Evolutionary conservation across 2,329 filamentous ascomycete species (phyloP).

Genomic region (Sclerotinia borealis): DNA sequence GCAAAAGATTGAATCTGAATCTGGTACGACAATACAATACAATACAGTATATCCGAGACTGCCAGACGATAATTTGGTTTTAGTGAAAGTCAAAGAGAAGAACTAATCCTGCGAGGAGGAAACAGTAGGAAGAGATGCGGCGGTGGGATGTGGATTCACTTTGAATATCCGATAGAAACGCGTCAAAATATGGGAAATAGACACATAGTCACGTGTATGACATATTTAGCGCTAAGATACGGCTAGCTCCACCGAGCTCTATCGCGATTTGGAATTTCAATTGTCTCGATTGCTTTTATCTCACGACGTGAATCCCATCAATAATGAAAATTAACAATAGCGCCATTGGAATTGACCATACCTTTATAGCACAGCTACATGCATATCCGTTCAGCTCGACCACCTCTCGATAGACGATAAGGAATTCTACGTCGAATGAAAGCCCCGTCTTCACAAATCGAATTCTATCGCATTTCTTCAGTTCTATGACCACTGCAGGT

Average conservation of each 20-base stretch:
- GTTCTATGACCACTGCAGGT: conserved; percentile 12
- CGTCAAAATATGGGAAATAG: neutral
- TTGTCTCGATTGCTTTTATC: neutral
- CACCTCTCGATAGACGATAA: neutral
- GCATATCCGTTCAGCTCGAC: neutral
- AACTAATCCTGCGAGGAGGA: too few relatives aligned
- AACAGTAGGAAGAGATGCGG: too few relatives aligned
- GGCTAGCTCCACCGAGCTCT: conserved; percentile 1
- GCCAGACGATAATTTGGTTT: neutral
- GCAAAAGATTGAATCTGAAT: too few relatives aligned
- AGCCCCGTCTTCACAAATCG: neutral
- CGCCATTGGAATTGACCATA: neutral
- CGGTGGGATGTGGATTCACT: too few relatives aligned
- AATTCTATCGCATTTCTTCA: neutral
- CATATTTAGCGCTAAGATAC: neutral
- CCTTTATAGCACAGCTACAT: neutral
- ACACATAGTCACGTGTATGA: neutral
- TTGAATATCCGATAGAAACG: too few relatives aligned
- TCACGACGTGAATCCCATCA: neutral
- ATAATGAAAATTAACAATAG: conserved; percentile 2
- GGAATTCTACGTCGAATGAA: neutral
- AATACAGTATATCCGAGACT: too few relatives aligned
- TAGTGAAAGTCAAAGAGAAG: too few relatives aligned
- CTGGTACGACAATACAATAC: neutral
- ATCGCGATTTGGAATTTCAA: conserved; percentile 6